Evolutionary conservation across 768 basidiomycete genomes (phyloP).

Genomic region (Boletus patriciae): DNA sequence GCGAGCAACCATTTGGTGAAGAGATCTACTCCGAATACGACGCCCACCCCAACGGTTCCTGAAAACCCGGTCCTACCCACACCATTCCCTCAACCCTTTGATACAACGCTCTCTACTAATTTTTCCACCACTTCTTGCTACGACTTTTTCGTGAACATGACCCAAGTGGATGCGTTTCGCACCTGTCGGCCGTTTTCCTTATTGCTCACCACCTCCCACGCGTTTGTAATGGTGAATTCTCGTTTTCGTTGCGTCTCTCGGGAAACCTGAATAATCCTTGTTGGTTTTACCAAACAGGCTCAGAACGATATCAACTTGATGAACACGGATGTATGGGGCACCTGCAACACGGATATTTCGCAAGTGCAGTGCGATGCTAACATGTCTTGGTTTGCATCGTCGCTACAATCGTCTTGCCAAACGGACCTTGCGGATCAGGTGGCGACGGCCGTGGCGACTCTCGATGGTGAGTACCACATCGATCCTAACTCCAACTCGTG

Average conservation of each 20-base stretch:
- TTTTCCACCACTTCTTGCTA: conserved; percentile 66
- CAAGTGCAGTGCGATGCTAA: conserved; percentile 58
- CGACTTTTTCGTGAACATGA: conserved; percentile 77
- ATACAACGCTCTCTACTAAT: conserved; percentile 59
- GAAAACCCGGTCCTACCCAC: conserved; percentile 54
- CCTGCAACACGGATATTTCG: conserved; percentile 61
- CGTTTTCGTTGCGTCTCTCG: not conserved
- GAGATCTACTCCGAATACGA: conserved; percentile 13
- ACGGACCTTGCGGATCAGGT: conserved; percentile 56
- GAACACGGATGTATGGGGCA: conserved; percentile 75
- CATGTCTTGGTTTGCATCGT: conserved; percentile 62
- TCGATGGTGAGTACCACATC: conserved; percentile 46
- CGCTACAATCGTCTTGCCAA: conserved; percentile 51
- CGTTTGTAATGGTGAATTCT: conserved; percentile 53
- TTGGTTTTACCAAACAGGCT: conserved; percentile 45
- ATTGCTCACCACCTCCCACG: conserved; percentile 53
- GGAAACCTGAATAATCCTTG: not conserved
- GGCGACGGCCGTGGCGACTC: conserved; percentile 50
- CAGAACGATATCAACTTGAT: conserved; percentile 60
- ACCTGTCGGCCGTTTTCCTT: conserved; percentile 76
- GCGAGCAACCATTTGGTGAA: conserved; percentile 2
- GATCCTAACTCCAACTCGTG: not conserved
- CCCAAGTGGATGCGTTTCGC: conserved; percentile 56
- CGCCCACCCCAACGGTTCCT: conserved; percentile 29
- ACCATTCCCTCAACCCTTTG: conserved; percentile 78